Evolutionary conservation across 306 rosid genomes (phyloP).

Genomic region (Cercis canadensis): DNA sequence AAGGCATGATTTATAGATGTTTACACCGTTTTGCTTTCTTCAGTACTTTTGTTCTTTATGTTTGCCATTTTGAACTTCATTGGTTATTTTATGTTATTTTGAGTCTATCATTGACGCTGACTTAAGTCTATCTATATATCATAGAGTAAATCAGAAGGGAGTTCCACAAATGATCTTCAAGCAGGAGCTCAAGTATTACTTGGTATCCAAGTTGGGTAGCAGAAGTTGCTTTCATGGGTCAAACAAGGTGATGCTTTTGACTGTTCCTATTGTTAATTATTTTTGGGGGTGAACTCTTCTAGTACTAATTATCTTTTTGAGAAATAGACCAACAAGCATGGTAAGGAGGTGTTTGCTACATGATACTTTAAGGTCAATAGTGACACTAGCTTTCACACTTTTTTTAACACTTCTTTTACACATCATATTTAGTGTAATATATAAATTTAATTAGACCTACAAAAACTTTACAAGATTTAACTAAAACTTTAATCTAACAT

Average conservation of each 20-base stretch:
- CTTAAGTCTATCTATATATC: slow-evolving; percentile 35
- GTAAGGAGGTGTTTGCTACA: too few relatives aligned
- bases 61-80: slow-evolving; percentile 9
- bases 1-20: slow-evolving; percentile 39
- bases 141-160: slow-evolving; percentile 47
- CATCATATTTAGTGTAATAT: too few relatives aligned
- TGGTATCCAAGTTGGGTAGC: not conserved
- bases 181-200: slow-evolving; percentile 3
- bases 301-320: too few relatives aligned
- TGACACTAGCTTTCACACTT: too few relatives aligned
- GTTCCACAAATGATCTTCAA: slow-evolving; percentile 34
- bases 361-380: too few relatives aligned
- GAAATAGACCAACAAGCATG: too few relatives aligned
- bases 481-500: too few relatives aligned
- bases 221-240: not conserved
- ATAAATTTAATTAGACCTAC: too few relatives aligned
- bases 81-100: slow-evolving; percentile 12
- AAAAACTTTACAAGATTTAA: too few relatives aligned
- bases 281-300: too few relatives aligned
- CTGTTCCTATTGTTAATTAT: too few relatives aligned
- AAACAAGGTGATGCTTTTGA: not conserved
- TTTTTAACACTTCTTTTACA: too few relatives aligned
- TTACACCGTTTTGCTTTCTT: not conserved
- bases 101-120: slow-evolving; percentile 30
- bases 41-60: slow-evolving; percentile 24